These are phyloP conservation scores for Ustilago lituana DNA, from an alignment of 1,284 basidiomycete genomes.

Conservation along the genomic window DNA sequence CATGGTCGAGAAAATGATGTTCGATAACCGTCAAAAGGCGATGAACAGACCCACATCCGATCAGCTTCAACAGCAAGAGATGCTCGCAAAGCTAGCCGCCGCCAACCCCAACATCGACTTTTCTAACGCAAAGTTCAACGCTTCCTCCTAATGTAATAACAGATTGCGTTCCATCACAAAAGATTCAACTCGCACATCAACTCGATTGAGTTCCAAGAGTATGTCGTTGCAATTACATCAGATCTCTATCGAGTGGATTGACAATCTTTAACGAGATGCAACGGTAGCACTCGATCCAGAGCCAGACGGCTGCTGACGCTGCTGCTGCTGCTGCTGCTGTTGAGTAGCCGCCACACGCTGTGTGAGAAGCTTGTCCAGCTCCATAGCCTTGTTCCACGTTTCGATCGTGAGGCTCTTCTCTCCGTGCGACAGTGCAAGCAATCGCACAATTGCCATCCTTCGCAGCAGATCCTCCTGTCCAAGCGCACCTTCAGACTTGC, in stretches of 20 bases:
- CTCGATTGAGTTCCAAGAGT: too few species aligned
- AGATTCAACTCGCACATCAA: too few species aligned
- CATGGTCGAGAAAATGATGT: slow-evolving; percentile 99
- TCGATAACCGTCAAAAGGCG: slow-evolving; percentile 98
- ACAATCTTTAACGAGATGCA: slow-evolving; percentile 16
- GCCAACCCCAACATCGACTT: slow-evolving; percentile 52
- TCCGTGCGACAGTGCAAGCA: slow-evolving; percentile 49
- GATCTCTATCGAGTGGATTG: too few species aligned
- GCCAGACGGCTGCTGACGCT: slow-evolving; percentile 10
- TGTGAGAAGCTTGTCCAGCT: slow-evolving; percentile 32
- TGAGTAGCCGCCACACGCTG: slow-evolving; percentile 17
- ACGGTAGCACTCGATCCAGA: slow-evolving; percentile 2
- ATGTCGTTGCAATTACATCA: not conserved
- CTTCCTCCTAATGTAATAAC: slow-evolving; percentile 21
- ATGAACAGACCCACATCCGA: slow-evolving; percentile 79
- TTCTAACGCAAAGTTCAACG: slow-evolving; percentile 47
- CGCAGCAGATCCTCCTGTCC: slow-evolving; percentile 57
- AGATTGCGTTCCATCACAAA: not conserved
- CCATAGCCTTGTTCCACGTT: slow-evolving; percentile 43
- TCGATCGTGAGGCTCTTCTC: slow-evolving; percentile 37
- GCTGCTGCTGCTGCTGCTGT: slow-evolving; percentile 21
- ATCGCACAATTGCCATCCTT: slow-evolving; percentile 50
- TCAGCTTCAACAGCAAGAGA: slow-evolving; percentile 57
- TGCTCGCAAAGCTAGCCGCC: slow-evolving; percentile 45
- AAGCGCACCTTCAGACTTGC: slow-evolving; percentile 14